Conservation (phyloP, 371 early-diverging fungal genomes). For the Mucor velutinosus region DNA sequence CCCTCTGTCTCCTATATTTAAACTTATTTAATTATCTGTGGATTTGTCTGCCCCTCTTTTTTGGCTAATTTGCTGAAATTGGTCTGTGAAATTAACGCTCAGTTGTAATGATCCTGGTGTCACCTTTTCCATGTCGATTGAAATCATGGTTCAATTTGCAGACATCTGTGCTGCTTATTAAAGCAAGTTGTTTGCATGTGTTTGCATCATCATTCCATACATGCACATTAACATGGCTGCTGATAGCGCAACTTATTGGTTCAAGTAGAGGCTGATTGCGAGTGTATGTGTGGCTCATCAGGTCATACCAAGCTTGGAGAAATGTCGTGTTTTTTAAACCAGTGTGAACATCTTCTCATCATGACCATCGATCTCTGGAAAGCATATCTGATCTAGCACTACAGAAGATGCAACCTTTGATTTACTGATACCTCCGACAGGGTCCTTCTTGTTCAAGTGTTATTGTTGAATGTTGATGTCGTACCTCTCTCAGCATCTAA, state of each 20-base stretch:
- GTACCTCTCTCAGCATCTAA: neutral
- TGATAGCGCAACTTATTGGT: neutral
- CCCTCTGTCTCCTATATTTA: constrained; percentile 1
- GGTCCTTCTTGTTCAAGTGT: neutral
- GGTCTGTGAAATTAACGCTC: constrained; percentile 1
- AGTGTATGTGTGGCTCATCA: neutral
- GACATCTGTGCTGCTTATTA: neutral
- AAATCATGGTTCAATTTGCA: neutral
- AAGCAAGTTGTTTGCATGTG: neutral
- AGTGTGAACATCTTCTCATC: neutral
- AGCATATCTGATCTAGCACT: too few relatives aligned
- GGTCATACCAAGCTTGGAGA: neutral
- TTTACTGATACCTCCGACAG: neutral
- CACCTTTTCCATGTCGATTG: neutral
- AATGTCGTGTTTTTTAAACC: neutral
- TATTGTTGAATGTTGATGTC: neutral
- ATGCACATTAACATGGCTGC: neutral
- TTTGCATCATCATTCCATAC: neutral
- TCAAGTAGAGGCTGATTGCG: neutral
- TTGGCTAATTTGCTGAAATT: neutral
- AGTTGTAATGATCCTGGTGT: neutral
- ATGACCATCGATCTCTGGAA: neutral
- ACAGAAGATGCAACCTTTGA: neutral
- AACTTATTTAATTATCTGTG: neutral
- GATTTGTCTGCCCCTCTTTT: constrained; percentile 7